Evolutionary conservation across 371 early-diverging fungal genomes (phyloP), one percentile per base, ranked within the genome.

Genomic region (Syncephalastrum monosporum): DNA sequence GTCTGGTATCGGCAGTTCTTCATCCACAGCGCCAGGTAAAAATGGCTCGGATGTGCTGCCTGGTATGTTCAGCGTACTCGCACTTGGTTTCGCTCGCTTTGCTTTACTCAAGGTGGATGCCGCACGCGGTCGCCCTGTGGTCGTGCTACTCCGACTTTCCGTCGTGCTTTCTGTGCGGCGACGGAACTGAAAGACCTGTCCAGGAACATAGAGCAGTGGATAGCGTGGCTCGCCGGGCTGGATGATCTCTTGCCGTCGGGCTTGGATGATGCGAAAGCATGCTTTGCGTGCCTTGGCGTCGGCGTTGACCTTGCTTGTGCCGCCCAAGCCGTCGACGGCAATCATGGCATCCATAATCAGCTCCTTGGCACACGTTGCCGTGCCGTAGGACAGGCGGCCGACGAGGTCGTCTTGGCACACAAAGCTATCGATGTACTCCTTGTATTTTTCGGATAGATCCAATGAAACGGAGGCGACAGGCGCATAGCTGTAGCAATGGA

Each of bases 391-490:
- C 29, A 91, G 59, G 10, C 91, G 80, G 24, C 82, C 86, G 8
- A 92, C 89, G 17, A 91, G 61, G 64, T 93, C 93, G 55, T 90
- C 89, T 21, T 83, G 85, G 47, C 84, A 81, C 19, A 93, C 87
- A 71, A 83, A 91, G 27, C 87, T 86, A 46, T 87, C 76, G 62
- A 93, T 91, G 59, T 79, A 64, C 41, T 87, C 81, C 27, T 69
- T 62, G 61, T 86, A 87, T 24, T 80, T 77, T 24, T 87, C 83
- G 0, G 89, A 83, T 4, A 92, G 59, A 54, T 86, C 84, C 8
- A 81, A 68, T 0, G 90, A 90, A 0, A 90, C 85, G 45, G 83
- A 82, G 0, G 91, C 88, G 3, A 88, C 77, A 0, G 80, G 80
- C 2, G 76, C 80, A 62, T 76, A 79, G 33, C 73, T 66, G 51